Base-by-base conservation (phyloP, 2,329 filamentous ascomycete species). In the Penicillium sp. region DNA sequence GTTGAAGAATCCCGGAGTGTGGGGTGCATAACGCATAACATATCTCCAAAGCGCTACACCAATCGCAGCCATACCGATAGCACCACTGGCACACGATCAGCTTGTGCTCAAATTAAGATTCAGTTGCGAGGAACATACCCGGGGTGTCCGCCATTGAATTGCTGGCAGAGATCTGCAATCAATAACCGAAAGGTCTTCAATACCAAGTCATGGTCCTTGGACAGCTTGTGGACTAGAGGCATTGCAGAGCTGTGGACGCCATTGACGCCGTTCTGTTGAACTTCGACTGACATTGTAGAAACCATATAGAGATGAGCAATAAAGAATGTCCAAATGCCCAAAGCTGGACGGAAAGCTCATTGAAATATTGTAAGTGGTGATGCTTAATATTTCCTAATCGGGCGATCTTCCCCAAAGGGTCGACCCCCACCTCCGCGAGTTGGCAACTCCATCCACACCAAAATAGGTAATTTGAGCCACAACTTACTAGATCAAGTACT, bases 71-170 rank as follows among this genome's bases (percentile, higher is more conserved):
- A 78, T 78, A 6, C 76, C 76, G 52, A 78, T 74, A 13, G 72
- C 72, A 52, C 78, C 77, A 55, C 79, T 80, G 40, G 12, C 29
- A 32, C 7, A 21, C 4, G 23, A 45, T 54, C 29, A 56, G 7
- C 18, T 42, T 39, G 18, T 45, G 21, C 6, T 18, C 13, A 18
- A 13, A 32, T 8, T 5, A 2, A 18, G 16, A 16, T n/a, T 13
- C 42, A 23, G 18, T 21, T 38, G 4, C 2, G 3, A 27, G 12
- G 2, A 38, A 23, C 48, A 50, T 75, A 86, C 82, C 86, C 86
- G 18, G 86, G 86, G 65, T 89, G 86, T 0, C 86, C 86, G 35
- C 85, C 85, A 58, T 83, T 83, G 70, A 87, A 89, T 60, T 89
- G 86, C 67, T 89, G 80, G 63, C 85, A 88, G 3, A 89, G 72